Conservation (phyloP, 495 filamentous ascomycete genomes). For the Glutinoglossum americanum region DNA sequence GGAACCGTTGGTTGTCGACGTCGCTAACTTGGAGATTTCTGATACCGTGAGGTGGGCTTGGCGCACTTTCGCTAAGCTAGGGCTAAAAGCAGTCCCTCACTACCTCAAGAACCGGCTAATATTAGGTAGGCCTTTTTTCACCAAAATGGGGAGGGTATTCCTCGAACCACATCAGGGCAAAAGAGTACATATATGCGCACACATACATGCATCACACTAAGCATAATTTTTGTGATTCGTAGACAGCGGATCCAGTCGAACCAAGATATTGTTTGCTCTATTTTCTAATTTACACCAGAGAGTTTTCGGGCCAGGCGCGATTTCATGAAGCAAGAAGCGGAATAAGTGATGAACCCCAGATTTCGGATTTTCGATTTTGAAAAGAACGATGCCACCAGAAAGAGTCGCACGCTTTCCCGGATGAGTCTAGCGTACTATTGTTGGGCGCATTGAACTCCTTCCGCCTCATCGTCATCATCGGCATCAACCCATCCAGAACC, state of each 20-base stretch:
- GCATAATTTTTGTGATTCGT: too few relatives aligned
- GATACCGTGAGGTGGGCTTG: neutral
- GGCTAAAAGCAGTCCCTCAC: neutral
- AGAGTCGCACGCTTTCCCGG: neutral
- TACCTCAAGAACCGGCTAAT: neutral
- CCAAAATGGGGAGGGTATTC: too few relatives aligned
- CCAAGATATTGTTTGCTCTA: neutral
- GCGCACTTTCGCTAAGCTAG: neutral
- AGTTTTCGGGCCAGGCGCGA: neutral
- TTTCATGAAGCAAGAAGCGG: neutral
- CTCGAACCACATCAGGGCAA: too few relatives aligned
- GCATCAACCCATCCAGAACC: conserved; percentile 69
- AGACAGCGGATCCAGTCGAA: too few relatives aligned
- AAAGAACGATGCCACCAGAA: neutral
- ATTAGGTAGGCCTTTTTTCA: too few relatives aligned
- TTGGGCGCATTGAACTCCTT: conserved; percentile 49
- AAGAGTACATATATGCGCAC: too few relatives aligned
- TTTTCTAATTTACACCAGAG: conserved; percentile 1
- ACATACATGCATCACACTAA: neutral
- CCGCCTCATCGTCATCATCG: conserved; percentile 33
- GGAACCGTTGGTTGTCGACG: conserved; percentile 15
- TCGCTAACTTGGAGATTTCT: neutral
- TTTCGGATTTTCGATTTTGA: neutral
- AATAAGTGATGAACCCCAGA: neutral
- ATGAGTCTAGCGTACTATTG: conserved; percentile 28